Conservation (phyloP, 345 rosid genomes). For the Syzygium oleosum region DNA sequence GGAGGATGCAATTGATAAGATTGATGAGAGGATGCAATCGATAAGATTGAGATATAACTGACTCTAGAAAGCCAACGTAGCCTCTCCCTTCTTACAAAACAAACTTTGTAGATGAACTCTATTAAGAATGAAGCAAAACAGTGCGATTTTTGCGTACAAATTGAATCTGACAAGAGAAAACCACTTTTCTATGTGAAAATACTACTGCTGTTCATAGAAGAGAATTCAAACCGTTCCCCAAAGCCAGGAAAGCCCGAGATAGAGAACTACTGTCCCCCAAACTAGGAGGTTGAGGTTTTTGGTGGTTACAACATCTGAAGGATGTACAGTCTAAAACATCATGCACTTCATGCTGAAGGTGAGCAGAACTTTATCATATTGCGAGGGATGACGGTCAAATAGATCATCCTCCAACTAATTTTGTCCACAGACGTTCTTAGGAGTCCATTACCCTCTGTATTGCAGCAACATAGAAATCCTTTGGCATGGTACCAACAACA, state of each 20-base stretch:
- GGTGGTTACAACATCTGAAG: background rate
- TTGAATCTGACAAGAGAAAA: background rate
- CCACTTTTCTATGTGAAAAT: background rate
- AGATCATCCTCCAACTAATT: background rate
- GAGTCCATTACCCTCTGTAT: constrained; percentile 72
- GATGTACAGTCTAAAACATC: background rate
- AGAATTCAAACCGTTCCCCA: background rate
- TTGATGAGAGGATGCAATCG: background rate
- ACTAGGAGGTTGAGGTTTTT: background rate
- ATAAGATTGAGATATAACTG: background rate
- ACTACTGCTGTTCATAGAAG: background rate
- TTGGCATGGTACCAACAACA: constrained; percentile 90
- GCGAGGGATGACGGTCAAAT: background rate
- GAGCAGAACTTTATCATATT: background rate
- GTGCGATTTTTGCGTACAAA: background rate
- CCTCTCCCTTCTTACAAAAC: background rate
- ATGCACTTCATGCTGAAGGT: background rate
- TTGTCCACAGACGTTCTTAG: constrained; percentile 10
- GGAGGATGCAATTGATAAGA: background rate
- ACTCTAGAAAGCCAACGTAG: background rate
- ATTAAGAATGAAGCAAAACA: background rate
- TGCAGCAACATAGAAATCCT: constrained; percentile 81
- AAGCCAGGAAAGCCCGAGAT: background rate
- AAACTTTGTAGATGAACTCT: background rate
- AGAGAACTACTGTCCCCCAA: background rate